These are phyloP conservation scores for Clavispora phyllophila DNA, from an alignment of 805 yeast genomes.

Conservation along the genomic window DNA sequence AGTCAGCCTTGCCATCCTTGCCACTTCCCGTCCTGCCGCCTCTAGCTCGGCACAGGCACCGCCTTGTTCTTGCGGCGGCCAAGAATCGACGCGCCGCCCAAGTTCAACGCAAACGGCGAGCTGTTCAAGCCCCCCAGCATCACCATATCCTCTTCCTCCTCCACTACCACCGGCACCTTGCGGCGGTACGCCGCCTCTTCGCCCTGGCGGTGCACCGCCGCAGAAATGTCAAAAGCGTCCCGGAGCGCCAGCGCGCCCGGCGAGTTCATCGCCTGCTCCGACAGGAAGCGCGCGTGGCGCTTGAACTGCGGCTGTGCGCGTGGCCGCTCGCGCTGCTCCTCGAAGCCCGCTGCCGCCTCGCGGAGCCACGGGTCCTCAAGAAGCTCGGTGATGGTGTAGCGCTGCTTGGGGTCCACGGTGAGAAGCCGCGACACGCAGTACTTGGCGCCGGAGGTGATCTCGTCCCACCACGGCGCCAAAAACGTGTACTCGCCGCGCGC, in stretches of 20 bases:
- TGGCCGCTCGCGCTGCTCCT: neutral
- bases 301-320: neutral
- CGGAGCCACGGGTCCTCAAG: conserved; percentile 66
- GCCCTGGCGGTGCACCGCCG: conserved; percentile 79
- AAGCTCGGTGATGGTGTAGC: conserved; percentile 66
- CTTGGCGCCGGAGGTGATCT: conserved; percentile 66
- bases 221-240: conserved; percentile 82
- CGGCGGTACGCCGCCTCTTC: conserved; percentile 47
- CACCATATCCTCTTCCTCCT: conserved; percentile 31
- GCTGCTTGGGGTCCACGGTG: conserved; percentile 61
- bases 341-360: conserved; percentile 5
- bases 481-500: conserved; percentile 70
- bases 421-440: conserved; percentile 60
- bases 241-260: conserved; percentile 79
- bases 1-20: too few species aligned
- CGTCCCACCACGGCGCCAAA: conserved; percentile 86
- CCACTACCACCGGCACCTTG: conserved; percentile 19
- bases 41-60: conserved; percentile 1
- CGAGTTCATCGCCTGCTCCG: conserved; percentile 40
- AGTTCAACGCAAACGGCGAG: conserved; percentile 36
- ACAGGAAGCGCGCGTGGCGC: conserved; percentile 5
- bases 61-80: conserved; percentile 35
- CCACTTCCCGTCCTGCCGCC: neutral
- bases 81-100: conserved; percentile 50
- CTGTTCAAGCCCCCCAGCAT: conserved; percentile 37